Conservation (phyloP, 192 early-diverging fungal species). For the Blastocladiella britannica region DNA sequence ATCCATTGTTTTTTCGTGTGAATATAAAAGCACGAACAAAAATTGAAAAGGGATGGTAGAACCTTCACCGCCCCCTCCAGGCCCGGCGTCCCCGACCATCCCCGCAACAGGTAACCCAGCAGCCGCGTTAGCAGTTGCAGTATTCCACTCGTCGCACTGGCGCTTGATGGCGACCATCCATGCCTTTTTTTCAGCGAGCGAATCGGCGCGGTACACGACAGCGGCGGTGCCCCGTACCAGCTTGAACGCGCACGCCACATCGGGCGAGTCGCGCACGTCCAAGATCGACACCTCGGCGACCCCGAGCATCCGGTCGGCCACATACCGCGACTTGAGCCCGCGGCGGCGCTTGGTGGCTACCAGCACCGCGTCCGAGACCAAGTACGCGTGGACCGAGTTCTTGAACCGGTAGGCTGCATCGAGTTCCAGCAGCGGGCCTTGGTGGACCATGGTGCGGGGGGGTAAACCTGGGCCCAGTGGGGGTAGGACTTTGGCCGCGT, state of each 20-base stretch:
- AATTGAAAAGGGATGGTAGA: neutral
- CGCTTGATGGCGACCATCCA: slow-evolving; percentile 34
- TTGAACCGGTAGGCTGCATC: slow-evolving; percentile 52
- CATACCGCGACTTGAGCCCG: slow-evolving; percentile 34
- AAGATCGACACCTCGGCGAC: slow-evolving; percentile 59
- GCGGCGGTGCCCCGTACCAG: slow-evolving; percentile 64
- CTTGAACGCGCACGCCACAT: slow-evolving; percentile 59
- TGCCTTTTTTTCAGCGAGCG: slow-evolving; percentile 44
- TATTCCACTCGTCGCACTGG: slow-evolving; percentile 33
- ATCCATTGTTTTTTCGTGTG: neutral
- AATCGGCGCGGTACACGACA: slow-evolving; percentile 48
- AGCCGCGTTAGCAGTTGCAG: slow-evolving; percentile 13
- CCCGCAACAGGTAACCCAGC: slow-evolving; percentile 7
- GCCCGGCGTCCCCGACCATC: neutral
- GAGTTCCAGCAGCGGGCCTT: slow-evolving; percentile 41
- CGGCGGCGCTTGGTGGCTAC: slow-evolving; percentile 56
- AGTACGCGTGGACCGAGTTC: slow-evolving; percentile 54
- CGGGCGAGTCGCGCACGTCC: slow-evolving; percentile 62
- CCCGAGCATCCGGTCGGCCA: slow-evolving; percentile 60
- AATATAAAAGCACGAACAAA: neutral
- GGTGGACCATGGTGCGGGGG: neutral
- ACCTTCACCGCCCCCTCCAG: neutral
- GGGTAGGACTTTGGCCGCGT: neutral
- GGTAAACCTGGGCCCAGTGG: too few relatives aligned
- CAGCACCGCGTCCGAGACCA: slow-evolving; percentile 70